Evolutionary conservation across 2,329 filamentous ascomycete genomes (phyloP).

Genomic region (Blastomyces silverae): DNA sequence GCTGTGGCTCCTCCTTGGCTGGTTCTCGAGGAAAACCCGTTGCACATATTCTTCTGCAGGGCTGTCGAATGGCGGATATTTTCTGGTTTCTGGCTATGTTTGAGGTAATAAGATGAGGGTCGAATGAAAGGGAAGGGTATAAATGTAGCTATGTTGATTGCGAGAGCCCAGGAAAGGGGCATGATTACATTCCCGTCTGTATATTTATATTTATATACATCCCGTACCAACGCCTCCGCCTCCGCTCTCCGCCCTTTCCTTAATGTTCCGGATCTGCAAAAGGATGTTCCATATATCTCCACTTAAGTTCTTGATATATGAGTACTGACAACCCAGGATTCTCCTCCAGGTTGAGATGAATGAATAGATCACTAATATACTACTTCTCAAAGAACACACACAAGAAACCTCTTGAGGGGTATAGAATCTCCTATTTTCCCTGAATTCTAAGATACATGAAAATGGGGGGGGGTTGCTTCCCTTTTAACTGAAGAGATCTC

Average conservation of each 20-base stretch:
- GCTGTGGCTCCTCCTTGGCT: slow-evolving; percentile 14
- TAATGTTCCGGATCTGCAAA: not conserved
- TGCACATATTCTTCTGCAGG: slow-evolving; percentile 12
- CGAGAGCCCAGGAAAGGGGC: not conserved
- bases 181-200: not conserved
- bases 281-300: not conserved
- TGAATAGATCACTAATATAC: no score
- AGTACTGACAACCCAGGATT: no score
- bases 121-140: not conserved
- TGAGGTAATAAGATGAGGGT: not conserved
- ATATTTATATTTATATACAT: not conserved
- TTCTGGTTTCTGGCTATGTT: not conserved
- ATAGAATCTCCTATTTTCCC: no score
- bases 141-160: not conserved
- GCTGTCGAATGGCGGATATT: not conserved
- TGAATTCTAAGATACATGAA: no score
- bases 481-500: no score
- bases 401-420: no score
- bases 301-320: not conserved
- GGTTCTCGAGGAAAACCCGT: slow-evolving; percentile 14
- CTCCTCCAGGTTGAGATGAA: no score
- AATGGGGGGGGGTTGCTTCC: no score
- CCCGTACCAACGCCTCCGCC: not conserved
- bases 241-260: not conserved
- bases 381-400: no score